Percentiles rank a stretch among this genome's conserved stretches.
Evolutionary conservation across 139 green algal species (phyloP).

Genomic region (Tetratostichococcus sp.): DNA sequence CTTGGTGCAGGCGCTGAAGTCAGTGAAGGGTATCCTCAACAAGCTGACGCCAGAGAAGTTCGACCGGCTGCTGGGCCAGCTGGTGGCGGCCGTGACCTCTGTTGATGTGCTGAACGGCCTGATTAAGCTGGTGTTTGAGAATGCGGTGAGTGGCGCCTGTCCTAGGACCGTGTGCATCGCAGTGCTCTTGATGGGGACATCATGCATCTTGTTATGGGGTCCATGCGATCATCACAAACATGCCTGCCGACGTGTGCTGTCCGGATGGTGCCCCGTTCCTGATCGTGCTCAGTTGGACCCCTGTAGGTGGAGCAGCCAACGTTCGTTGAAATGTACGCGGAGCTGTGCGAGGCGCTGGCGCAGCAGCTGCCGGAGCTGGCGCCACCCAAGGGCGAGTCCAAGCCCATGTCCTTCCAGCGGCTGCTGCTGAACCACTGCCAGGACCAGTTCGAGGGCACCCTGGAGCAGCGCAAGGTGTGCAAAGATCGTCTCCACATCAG

Average conservation of each 20-base stretch:
- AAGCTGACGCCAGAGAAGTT: conserved; percentile 99
- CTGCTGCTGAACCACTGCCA: conserved; percentile 99
- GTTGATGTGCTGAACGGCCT: conserved; percentile 56
- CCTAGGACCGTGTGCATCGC: too few relatives aligned
- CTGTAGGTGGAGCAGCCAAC: conserved; percentile 78
- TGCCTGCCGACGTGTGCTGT: too few relatives aligned
- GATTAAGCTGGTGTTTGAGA: conserved; percentile 96
- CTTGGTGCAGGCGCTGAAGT: conserved; percentile 69
- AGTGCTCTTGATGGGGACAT: too few relatives aligned
- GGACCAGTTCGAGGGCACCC: conserved; percentile 91
- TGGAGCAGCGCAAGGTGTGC: conserved; percentile 51
- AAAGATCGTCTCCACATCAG: neutral
- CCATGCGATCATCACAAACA: too few relatives aligned
- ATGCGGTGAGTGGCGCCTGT: conserved; percentile 76
- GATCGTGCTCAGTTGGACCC: too few relatives aligned
- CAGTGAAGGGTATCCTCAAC: conserved; percentile 97
- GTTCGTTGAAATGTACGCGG: conserved; percentile 90
- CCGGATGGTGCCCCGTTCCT: too few relatives aligned
- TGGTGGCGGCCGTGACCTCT: conserved; percentile 74
- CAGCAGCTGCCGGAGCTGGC: conserved; percentile 67
- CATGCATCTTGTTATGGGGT: too few relatives aligned
- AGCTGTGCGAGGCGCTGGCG: conserved; percentile 52
- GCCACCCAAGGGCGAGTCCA: conserved; percentile 53
- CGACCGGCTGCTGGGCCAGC: conserved; percentile 81
- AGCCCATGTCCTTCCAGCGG: conserved; percentile 79